Conservation (phyloP, 176 grass and related monocot genomes). For the Puya raimondii region DNA sequence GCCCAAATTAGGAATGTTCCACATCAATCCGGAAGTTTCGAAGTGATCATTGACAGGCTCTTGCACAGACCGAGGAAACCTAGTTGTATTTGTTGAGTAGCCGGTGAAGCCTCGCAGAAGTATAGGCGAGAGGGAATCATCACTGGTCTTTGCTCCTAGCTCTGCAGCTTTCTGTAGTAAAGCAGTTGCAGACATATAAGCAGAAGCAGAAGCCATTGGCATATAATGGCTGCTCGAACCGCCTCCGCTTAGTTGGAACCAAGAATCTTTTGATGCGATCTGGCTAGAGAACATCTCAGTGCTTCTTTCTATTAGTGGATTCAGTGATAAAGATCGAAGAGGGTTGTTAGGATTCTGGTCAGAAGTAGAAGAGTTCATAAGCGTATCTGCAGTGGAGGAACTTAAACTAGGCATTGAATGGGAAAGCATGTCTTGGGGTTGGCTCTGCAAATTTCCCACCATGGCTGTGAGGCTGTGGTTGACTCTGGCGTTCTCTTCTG, state of each 20-base stretch:
- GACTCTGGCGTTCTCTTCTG: conserved; percentile 40
- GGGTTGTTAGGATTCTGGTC: conserved; percentile 31
- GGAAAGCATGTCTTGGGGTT: conserved; percentile 32
- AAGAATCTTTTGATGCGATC: conserved; percentile 25
- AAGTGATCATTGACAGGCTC: conserved; percentile 21
- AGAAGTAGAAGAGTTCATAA: conserved; percentile 31
- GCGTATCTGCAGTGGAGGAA: conserved; percentile 31
- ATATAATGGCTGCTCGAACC: conserved; percentile 32
- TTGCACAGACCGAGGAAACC: not conserved
- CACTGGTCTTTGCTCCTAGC: conserved; percentile 50
- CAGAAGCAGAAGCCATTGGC: conserved; percentile 31
- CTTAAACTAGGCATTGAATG: conserved; percentile 33
- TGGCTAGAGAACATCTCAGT: conserved; percentile 36
- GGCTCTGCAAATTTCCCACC: conserved; percentile 48
- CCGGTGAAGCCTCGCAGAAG: conserved; percentile 43
- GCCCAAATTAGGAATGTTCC: conserved; percentile 24
- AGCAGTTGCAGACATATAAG: conserved; percentile 58
- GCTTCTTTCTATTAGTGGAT: conserved; percentile 42
- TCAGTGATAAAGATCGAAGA: conserved; percentile 39
- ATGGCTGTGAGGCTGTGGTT: conserved; percentile 39
- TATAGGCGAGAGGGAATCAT: conserved; percentile 55
- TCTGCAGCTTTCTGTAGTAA: conserved; percentile 60
- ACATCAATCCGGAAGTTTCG: conserved; percentile 32
- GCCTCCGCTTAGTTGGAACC: conserved; percentile 35
- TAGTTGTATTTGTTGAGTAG: conserved; percentile 17